A percentile compares a stretch with the other conserved stretches of the same genome.
These are phyloP conservation scores for Syzygium syzygioides DNA, from an alignment of 441 rosid genomes.

Conservation along the genomic window DNA sequence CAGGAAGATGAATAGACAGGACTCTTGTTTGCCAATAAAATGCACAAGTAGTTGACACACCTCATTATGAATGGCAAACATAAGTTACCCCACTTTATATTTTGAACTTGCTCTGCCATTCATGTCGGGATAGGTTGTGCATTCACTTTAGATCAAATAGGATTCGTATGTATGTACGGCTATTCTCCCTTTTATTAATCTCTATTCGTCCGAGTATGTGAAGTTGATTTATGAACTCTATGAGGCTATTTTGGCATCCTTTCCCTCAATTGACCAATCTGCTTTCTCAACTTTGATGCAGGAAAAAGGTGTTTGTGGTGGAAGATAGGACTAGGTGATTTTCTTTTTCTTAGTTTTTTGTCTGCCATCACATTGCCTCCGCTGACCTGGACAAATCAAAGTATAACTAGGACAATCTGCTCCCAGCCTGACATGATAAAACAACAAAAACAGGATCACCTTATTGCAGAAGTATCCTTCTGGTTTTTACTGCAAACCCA, in stretches of 20 bases:
- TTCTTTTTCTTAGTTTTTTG: neutral
- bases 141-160: neutral
- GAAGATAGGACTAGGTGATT: neutral
- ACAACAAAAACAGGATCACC: neutral
- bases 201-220: neutral
- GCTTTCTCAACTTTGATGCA: neutral
- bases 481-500: neutral
- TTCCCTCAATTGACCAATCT: neutral
- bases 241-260: neutral
- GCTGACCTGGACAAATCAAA: neutral
- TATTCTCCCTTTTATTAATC: neutral
- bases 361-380: neutral
- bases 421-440: neutral
- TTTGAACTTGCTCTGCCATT: neutral
- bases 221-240: neutral
- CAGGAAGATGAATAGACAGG: neutral
- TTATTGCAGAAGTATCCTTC: neutral
- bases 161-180: neutral
- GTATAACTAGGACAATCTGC: neutral
- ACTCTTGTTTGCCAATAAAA: neutral
- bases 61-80: neutral
- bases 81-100: neutral
- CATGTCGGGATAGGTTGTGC: neutral
- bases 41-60: neutral
- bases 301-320: neutral